Evolutionary conservation across 1,284 basidiomycete genomes (phyloP).

Genomic region (Ustilago curta): DNA sequence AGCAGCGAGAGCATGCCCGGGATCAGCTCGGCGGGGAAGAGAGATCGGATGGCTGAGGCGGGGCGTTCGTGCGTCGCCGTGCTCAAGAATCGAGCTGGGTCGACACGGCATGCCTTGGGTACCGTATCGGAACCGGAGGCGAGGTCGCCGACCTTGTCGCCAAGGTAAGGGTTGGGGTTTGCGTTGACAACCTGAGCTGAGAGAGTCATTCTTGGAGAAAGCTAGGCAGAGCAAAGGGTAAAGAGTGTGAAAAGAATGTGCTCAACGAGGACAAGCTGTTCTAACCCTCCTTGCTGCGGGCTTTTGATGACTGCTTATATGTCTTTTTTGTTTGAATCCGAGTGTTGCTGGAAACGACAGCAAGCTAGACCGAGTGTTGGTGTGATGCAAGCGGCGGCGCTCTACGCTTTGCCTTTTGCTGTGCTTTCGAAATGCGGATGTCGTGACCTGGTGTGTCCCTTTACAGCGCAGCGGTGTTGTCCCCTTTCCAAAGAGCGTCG

Average conservation of each 20-base stretch:
- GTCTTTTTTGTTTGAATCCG: neutral
- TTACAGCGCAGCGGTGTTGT: too few relatives aligned
- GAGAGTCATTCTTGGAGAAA: constrained; percentile 27
- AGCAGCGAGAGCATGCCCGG: constrained; percentile 85
- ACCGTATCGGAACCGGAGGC: constrained; percentile 18
- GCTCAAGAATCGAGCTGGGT: constrained; percentile 43
- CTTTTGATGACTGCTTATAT: constrained; percentile 4
- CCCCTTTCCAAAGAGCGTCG: too few relatives aligned
- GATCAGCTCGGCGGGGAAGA: constrained; percentile 80
- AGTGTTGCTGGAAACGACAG: too few relatives aligned
- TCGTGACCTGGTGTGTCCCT: too few relatives aligned
- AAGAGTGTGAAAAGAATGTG: neutral
- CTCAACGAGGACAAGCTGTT: neutral
- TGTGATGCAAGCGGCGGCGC: neutral
- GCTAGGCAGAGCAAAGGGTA: neutral
- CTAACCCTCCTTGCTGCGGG: neutral
- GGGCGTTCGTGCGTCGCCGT: constrained; percentile 31
- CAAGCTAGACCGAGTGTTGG: neutral
- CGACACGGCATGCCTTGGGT: constrained; percentile 30
- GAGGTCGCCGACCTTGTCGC: constrained; percentile 47
- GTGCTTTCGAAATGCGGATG: too few relatives aligned
- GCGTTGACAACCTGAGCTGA: constrained; percentile 38
- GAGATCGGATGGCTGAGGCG: constrained; percentile 72
- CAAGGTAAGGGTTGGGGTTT: constrained; percentile 28
- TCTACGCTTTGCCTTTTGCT: too few relatives aligned